Conservation (phyloP, 1,284 basidiomycete species). For the Rhizoctonia solani region DNA sequence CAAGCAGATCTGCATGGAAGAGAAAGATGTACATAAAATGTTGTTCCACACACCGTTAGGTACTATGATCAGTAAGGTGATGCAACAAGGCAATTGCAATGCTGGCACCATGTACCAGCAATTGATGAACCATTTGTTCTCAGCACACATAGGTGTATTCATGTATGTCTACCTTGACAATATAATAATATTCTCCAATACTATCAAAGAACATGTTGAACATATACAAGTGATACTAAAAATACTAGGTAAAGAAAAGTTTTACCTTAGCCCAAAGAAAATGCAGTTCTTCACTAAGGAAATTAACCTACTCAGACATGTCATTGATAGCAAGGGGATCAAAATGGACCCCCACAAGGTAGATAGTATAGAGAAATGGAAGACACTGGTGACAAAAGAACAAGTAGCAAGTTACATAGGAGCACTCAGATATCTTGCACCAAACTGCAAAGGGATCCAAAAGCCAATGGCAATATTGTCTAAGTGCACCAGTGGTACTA, state of each 20-base stretch:
- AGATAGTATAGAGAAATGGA: constrained; percentile 34
- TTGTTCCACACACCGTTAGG: constrained; percentile 46
- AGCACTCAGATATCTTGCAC: constrained; percentile 33
- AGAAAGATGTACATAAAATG: background rate
- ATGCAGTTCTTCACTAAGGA: constrained; percentile 42
- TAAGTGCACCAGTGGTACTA: no score
- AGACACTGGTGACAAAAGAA: constrained; percentile 31
- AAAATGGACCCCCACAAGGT: constrained; percentile 36
- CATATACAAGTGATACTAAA: constrained; percentile 43
- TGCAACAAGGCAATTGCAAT: constrained; percentile 47
- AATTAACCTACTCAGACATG: constrained; percentile 45
- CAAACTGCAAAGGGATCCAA: constrained; percentile 4
- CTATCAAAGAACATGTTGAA: constrained; percentile 45
- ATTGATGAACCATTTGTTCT: constrained; percentile 46
- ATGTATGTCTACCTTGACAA: constrained; percentile 38
- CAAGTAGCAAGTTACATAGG: constrained; percentile 33
- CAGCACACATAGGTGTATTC: constrained; percentile 41
- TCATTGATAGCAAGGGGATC: constrained; percentile 46
- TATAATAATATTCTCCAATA: constrained; percentile 45
- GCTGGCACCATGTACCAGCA: constrained; percentile 41
- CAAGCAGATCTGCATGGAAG: no score
- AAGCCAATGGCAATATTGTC: constrained; percentile 38
- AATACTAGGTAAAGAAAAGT: constrained; percentile 41
- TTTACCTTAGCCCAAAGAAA: constrained; percentile 42
- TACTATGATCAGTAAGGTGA: constrained; percentile 45